Conservation (phyloP, 768 basidiomycete species). For the Xanthoconium stramineum region DNA sequence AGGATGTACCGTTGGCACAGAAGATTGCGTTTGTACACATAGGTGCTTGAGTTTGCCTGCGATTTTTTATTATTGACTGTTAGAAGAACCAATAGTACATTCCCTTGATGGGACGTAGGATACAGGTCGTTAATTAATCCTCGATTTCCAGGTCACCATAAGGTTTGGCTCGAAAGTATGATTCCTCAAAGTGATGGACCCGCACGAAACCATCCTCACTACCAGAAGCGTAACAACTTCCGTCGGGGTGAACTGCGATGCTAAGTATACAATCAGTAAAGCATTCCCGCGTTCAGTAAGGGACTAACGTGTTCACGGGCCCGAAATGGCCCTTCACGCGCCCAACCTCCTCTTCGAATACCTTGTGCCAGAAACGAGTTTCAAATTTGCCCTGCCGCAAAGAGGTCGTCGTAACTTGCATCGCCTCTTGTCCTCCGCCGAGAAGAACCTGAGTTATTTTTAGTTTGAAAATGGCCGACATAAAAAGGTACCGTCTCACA, state of each 20-base stretch:
- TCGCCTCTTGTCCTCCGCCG: conserved; percentile 97
- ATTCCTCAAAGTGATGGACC: conserved; percentile 91
- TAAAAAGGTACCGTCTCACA: conserved; percentile 39
- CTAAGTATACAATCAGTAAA: conserved; percentile 39
- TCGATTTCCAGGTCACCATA: conserved; percentile 86
- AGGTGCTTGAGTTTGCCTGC: conserved; percentile 16
- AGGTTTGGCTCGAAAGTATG: conserved; percentile 87
- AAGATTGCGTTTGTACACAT: conserved; percentile 29
- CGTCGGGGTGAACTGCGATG: conserved; percentile 88
- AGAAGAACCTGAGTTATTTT: conserved; percentile 61
- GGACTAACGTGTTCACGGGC: conserved; percentile 88
- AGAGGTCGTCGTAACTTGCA: conserved; percentile 95
- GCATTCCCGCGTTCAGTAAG: background rate
- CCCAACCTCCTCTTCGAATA: conserved; percentile 96
- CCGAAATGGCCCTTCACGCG: conserved; percentile 98
- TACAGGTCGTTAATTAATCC: conserved; percentile 37
- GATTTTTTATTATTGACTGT: background rate
- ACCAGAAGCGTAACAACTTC: conserved; percentile 88
- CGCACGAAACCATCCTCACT: conserved; percentile 95
- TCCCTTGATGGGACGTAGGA: conserved; percentile 6
- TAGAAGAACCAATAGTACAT: conserved; percentile 1
- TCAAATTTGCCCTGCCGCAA: conserved; percentile 96
- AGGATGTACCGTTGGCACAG: conserved; percentile 19
- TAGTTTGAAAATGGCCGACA: background rate
- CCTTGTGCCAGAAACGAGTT: conserved; percentile 96